Conservation (phyloP, 495 filamentous ascomycete genomes). For the Trypethelium eluteriae region DNA sequence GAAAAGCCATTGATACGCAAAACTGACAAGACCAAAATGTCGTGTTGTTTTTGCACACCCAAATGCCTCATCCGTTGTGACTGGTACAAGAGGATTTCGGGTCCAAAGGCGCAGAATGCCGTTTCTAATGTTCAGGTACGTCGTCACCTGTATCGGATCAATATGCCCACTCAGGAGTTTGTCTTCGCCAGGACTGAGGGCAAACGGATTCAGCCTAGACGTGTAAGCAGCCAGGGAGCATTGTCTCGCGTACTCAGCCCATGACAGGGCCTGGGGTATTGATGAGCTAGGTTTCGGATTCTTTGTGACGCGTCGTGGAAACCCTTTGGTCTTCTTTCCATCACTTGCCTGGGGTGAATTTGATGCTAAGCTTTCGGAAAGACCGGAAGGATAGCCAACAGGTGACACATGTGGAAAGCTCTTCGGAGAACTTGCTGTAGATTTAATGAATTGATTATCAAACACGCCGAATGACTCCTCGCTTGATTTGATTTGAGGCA, state of each 20-base stretch:
- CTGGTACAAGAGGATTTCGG: conserved; percentile 77
- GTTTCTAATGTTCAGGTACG: conserved; percentile 96
- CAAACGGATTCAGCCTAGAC: conserved; percentile 82
- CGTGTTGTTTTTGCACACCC: conserved; percentile 84
- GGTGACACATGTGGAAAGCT: neutral
- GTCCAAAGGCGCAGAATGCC: conserved; percentile 88
- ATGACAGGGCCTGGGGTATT: conserved; percentile 65
- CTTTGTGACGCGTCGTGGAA: neutral
- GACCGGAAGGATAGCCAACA: neutral
- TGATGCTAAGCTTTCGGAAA: neutral
- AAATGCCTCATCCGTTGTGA: conserved; percentile 79
- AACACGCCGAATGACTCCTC: neutral
- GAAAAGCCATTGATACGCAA: conserved; percentile 88
- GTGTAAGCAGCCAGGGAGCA: conserved; percentile 81
- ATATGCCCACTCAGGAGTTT: conserved; percentile 68
- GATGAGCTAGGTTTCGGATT: conserved; percentile 37
- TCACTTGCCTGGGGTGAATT: neutral
- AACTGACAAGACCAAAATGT: conserved; percentile 83
- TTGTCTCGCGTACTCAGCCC: conserved; percentile 74
- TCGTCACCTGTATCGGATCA: conserved; percentile 80
- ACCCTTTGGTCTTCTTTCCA: neutral
- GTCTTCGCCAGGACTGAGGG: conserved; percentile 81
- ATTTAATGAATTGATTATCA: conserved; percentile 6
- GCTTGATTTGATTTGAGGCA: neutral
- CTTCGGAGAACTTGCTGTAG: neutral